Base-by-base conservation (phyloP, 129 eudicot genomes). In the Flaveria ramosissima region DNA sequence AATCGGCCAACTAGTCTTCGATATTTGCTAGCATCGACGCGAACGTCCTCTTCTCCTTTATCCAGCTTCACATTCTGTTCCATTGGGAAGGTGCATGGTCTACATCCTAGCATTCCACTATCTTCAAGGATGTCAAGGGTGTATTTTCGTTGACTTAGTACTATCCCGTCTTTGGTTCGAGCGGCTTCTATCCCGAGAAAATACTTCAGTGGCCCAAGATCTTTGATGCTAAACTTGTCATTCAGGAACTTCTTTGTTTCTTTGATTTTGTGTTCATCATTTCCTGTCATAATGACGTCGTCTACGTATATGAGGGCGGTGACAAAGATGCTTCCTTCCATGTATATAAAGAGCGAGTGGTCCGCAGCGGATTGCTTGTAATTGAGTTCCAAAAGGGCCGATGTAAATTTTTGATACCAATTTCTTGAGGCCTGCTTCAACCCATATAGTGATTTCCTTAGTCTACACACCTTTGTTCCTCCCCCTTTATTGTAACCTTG, bases 101-200 rank as follows among this genome's bases (percentile, higher is more conserved):
- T 30, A 30, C 36, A 30, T 4, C 36, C 36, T 30, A 30, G 36
- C 6, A 30, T 30, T 3, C 36, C 36, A 30, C 36, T 30, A 0
- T 30, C 36, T 3, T 30, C 5, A 0, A 30, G 36, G 36, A 30
- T 30, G 36, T 30, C 36, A 30, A 30, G 36, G 36, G 36, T 66
- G 24, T 66, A 32, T 36, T 36, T 36, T 36, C 41, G 41, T 36
- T 36, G 41, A 36, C 41, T 36, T 36, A 36, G 1, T 7, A 68
- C 56, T 21, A 45, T 17, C 5, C 73, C 57, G 23, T 68, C 32
- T 20, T 69, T 46, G 0, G 73, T 45, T 69, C 73, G 1, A 20
- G 57, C 57, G 1, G 20, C 73, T 69, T 69, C 59, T 7, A 69
- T 69, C 21, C 73, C 73, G 12, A 69, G 73, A 12, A 69, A 69